Conservation (phyloP, 306 rosid genomes). For the Cicer judaicum region DNA sequence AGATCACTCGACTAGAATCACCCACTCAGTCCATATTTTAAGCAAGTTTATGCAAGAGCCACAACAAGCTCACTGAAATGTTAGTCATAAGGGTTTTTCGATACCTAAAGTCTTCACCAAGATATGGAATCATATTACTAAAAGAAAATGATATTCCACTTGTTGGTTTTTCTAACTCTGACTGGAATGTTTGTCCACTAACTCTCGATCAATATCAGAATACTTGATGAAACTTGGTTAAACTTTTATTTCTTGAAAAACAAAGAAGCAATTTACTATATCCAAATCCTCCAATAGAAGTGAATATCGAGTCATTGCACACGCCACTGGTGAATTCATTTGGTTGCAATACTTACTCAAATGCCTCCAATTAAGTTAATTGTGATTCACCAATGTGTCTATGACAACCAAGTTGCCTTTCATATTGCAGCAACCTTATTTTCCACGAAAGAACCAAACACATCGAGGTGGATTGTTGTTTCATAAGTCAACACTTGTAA, state of each 20-base stretch:
- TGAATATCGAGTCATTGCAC: neutral
- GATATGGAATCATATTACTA: neutral
- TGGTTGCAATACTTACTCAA: neutral
- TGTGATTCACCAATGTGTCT: neutral
- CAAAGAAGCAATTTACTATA: neutral
- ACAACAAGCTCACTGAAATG: neutral
- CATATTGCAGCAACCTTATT: neutral
- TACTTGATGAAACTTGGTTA: neutral
- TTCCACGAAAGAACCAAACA: neutral
- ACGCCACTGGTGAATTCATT: neutral
- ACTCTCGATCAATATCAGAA: neutral
- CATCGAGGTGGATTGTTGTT: neutral
- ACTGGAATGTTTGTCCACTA: neutral
- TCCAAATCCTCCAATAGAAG: neutral
- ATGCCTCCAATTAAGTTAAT: neutral
- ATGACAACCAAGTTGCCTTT: neutral
- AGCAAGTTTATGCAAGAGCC: too few species aligned
- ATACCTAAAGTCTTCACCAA: too few species aligned
- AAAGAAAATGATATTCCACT: neutral
- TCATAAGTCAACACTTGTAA: too few species aligned
- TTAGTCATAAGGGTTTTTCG: neutral
- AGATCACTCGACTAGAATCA: too few species aligned
- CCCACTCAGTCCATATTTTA: too few species aligned
- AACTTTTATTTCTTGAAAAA: neutral
- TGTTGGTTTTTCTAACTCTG: neutral